phyloP scores from a whole-genome alignment of 1,284 basidiomycete species.

The Apiotrichum laibachii region DNA sequence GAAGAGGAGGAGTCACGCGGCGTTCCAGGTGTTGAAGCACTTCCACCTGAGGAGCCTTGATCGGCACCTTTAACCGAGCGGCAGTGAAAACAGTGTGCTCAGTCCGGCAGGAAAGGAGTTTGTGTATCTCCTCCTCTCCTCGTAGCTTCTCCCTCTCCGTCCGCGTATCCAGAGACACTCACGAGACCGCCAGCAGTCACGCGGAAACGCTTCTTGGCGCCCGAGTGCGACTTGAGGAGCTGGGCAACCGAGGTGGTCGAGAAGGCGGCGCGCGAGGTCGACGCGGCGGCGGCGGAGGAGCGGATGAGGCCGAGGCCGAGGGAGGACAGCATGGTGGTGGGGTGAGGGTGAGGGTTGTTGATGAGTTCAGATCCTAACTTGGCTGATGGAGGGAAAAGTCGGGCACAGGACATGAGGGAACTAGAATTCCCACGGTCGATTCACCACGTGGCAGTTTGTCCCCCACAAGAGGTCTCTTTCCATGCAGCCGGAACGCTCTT shows the following conservation, averaged over 20 bases:
- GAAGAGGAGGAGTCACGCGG: not conserved
- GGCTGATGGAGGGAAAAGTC: not conserved
- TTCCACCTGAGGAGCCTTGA: no score
- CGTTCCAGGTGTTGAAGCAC: no score
- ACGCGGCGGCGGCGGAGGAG: not conserved
- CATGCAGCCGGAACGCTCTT: no score
- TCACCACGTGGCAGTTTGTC: not conserved
- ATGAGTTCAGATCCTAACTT: not conserved
- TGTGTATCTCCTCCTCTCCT: not conserved
- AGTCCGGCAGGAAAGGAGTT: no score
- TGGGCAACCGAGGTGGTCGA: constrained; percentile 14
- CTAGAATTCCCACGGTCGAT: not conserved
- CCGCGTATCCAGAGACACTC: not conserved
- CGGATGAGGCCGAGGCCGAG: constrained; percentile 5
- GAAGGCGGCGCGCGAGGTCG: constrained; percentile 12
- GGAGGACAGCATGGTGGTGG: constrained; percentile 10
- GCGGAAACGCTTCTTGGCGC: constrained; percentile 41
- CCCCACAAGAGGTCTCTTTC: no score
- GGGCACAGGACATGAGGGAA: not conserved
- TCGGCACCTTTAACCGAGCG: no score
- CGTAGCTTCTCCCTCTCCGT: not conserved
- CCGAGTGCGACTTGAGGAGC: constrained; percentile 39
- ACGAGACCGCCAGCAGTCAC: constrained; percentile 13
- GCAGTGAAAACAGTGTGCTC: no score
- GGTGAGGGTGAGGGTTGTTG: not conserved